These are phyloP conservation scores for Cryptosporidium sp. DNA, from an alignment of 169 alveolate genomes.

Conservation along the genomic window DNA sequence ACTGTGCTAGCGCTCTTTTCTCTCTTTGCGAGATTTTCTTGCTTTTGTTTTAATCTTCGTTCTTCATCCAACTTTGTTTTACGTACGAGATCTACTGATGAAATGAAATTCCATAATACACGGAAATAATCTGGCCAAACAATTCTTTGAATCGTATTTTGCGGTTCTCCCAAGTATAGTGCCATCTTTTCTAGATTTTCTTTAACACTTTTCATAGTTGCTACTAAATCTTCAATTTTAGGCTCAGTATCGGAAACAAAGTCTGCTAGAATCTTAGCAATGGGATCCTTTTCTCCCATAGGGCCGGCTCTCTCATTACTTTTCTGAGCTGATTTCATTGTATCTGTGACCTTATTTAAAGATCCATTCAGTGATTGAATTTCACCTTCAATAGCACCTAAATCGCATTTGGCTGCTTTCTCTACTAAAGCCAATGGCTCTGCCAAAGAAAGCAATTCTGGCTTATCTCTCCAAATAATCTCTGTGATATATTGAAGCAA, in stretches of 20 bases:
- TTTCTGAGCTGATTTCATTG: constrained; percentile 78
- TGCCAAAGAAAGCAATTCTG: constrained; percentile 72
- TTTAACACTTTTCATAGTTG: constrained; percentile 81
- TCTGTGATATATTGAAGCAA: constrained; percentile 88
- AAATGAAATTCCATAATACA: constrained; percentile 86
- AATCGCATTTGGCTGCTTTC: constrained; percentile 77
- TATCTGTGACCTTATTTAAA: constrained; percentile 64
- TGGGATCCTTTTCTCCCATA: constrained; percentile 80
- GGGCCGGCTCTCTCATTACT: constrained; percentile 79
- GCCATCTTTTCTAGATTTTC: constrained; percentile 83
- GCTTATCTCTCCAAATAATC: constrained; percentile 79
- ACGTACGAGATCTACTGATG: constrained; percentile 85
- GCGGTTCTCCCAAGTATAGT: constrained; percentile 86
- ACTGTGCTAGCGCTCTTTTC: constrained; percentile 74
- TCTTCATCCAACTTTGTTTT: constrained; percentile 84
- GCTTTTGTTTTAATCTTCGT: constrained; percentile 81
- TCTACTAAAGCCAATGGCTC: constrained; percentile 76
- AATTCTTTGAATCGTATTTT: constrained; percentile 86
- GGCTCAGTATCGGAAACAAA: constrained; percentile 83
- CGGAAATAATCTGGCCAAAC: constrained; percentile 88
- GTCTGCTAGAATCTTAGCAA: constrained; percentile 78
- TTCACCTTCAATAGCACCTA: constrained; percentile 77
- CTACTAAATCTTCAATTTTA: constrained; percentile 77
- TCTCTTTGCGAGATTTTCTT: constrained; percentile 81
- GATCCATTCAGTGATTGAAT: constrained; percentile 65